These are phyloP conservation scores for Hypomontagnella monticulosa DNA, from an alignment of 495 filamentous ascomycete species.

Conservation along the genomic window DNA sequence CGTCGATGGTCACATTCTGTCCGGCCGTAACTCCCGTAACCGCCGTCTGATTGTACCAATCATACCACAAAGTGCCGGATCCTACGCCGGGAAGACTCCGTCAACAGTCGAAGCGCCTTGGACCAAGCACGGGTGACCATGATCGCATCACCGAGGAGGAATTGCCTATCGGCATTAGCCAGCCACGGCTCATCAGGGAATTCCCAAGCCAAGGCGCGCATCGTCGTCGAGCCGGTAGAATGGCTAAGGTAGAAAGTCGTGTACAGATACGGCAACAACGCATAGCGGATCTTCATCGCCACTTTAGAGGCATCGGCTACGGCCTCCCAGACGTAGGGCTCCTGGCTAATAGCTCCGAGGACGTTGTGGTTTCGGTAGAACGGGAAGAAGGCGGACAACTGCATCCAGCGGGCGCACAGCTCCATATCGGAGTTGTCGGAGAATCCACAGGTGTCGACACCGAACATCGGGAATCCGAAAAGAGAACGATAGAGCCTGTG, in stretches of 20 bases:
- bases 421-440: slow-evolving; percentile 74
- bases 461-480: slow-evolving; percentile 90
- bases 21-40: slow-evolving; percentile 63
- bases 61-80: slow-evolving; percentile 74
- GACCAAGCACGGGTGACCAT: slow-evolving; percentile 78
- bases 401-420: slow-evolving; percentile 89
- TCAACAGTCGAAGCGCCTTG: slow-evolving; percentile 71
- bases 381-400: slow-evolving; percentile 84
- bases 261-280: slow-evolving; percentile 82
- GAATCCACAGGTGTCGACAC: slow-evolving; percentile 85
- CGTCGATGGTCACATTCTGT: slow-evolving; percentile 76
- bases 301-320: slow-evolving; percentile 71
- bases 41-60: slow-evolving; percentile 75
- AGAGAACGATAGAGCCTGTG: slow-evolving; percentile 84
- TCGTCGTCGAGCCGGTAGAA: slow-evolving; percentile 74
- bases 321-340: slow-evolving; percentile 78
- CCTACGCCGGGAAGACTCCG: slow-evolving; percentile 83
- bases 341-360: slow-evolving; percentile 70
- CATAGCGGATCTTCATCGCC: slow-evolving; percentile 80
- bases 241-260: slow-evolving; percentile 79
- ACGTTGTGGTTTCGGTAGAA: slow-evolving; percentile 90
- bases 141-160: slow-evolving; percentile 76
- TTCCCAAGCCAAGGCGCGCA: slow-evolving; percentile 86
- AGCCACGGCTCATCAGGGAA: slow-evolving; percentile 80
- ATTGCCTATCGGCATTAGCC: slow-evolving; percentile 74